Percentiles rank a stretch among this genome's conserved stretches.
phyloP scores from a whole-genome alignment of 805 yeast genomes.

The Candida takata region DNA sequence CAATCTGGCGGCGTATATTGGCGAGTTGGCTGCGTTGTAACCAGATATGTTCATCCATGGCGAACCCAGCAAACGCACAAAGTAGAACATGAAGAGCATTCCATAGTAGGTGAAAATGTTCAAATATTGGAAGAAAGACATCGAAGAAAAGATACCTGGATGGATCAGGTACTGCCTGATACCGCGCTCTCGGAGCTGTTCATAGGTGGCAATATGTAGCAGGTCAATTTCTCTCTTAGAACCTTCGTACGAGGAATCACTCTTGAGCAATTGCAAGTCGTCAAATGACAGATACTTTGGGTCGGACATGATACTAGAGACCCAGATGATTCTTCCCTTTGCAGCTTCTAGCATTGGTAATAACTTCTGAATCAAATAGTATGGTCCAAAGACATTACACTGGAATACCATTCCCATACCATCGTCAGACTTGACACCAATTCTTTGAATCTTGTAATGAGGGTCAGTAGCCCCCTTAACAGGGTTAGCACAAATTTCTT shows the following conservation, averaged over 20 bases:
- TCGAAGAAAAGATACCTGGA: constrained; percentile 90
- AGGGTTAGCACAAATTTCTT: constrained; percentile 61
- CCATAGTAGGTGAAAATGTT: constrained; percentile 77
- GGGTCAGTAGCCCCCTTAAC: constrained; percentile 84
- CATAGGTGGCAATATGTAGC: constrained; percentile 66
- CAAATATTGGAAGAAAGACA: constrained; percentile 68
- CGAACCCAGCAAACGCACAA: constrained; percentile 78
- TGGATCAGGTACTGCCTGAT: constrained; percentile 75
- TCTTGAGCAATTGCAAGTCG: constrained; percentile 64
- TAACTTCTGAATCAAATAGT: constrained; percentile 68
- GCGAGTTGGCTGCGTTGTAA: constrained; percentile 84
- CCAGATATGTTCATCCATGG: constrained; percentile 88
- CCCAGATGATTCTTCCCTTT: constrained; percentile 75
- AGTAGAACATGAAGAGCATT: constrained; percentile 76
- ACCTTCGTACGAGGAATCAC: constrained; percentile 78
- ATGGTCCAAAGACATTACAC: constrained; percentile 96
- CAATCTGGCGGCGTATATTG: constrained; percentile 54
- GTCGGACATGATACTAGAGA: constrained; percentile 75
- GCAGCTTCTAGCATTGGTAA: constrained; percentile 42
- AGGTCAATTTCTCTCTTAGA: constrained; percentile 84
- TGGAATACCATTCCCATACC: constrained; percentile 85
- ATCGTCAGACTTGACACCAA: constrained; percentile 71
- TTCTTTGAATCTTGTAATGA: constrained; percentile 72
- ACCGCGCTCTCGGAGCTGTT: constrained; percentile 41
- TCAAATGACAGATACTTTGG: constrained; percentile 66